Percentiles rank a stretch among this genome's conserved stretches.
These are phyloP conservation scores for Beauveria brongniartii DNA, from an alignment of 2,329 filamentous ascomycete species.

Conservation along the genomic window DNA sequence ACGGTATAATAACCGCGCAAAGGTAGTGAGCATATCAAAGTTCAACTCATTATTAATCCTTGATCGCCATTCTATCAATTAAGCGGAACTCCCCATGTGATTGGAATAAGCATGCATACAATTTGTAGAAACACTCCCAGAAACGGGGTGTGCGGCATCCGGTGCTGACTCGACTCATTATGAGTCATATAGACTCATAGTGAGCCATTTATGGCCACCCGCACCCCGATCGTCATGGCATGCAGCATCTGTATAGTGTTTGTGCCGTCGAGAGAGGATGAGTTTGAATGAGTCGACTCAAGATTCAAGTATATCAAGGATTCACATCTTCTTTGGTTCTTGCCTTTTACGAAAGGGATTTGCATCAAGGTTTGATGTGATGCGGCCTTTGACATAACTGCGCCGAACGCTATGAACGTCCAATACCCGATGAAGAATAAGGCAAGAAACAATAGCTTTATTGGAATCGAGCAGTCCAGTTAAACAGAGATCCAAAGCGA, in stretches of 20 bases:
- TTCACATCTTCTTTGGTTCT: background rate
- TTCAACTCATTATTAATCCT: no score
- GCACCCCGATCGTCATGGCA: background rate
- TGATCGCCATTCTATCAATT: background rate
- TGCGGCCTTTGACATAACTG: background rate
- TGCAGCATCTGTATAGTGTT: background rate
- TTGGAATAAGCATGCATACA: background rate
- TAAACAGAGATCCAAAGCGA: background rate
- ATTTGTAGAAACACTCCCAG: slow-evolving; percentile 5
- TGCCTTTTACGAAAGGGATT: background rate
- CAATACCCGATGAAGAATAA: background rate
- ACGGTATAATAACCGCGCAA: no score
- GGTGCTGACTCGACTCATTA: slow-evolving; percentile 4
- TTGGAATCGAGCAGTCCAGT: background rate
- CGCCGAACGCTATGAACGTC: background rate
- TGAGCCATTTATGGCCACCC: background rate
- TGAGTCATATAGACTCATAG: slow-evolving; percentile 6
- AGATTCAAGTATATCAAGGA: background rate
- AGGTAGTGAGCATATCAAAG: no score
- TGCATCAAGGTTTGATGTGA: background rate
- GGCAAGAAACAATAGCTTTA: background rate
- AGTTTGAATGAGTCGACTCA: slow-evolving; percentile 4
- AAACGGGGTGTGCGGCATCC: background rate
- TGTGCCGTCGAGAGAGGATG: background rate
- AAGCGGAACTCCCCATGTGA: background rate